Evolutionary conservation across 169 alveolate genomes (phyloP).

Genomic region (Plasmodium blacklocki): DNA sequence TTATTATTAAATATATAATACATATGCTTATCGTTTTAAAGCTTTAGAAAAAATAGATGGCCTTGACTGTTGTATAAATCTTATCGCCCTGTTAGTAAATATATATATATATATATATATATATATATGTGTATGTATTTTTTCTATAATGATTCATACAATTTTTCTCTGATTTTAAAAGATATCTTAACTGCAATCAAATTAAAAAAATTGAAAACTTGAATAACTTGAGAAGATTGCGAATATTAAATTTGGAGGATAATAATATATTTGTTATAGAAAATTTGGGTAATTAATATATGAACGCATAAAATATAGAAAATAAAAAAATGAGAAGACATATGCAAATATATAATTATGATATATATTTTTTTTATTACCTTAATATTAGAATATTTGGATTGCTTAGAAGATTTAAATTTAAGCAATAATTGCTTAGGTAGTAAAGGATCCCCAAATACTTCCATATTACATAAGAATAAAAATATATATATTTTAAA

Average conservation of each 20-base stretch:
- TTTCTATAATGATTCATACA: not conserved
- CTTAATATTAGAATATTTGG: slow-evolving; percentile 20
- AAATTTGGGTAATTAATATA: slow-evolving; percentile 51
- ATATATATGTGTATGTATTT: not conserved
- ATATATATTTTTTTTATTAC: not conserved
- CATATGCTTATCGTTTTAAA: slow-evolving; percentile 7
- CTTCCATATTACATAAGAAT: slow-evolving; percentile 17
- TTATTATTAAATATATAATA: too few species aligned
- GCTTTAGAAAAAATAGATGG: slow-evolving; percentile 58
- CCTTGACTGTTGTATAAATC: slow-evolving; percentile 46
- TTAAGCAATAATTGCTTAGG: slow-evolving; percentile 58
- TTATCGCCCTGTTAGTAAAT: slow-evolving; percentile 63
- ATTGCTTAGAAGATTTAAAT: slow-evolving; percentile 52
- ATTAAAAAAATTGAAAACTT: slow-evolving; percentile 59
- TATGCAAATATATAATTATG: not conserved
- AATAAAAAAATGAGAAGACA: not conserved
- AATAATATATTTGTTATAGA: slow-evolving; percentile 51
- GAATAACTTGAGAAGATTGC: slow-evolving; percentile 20
- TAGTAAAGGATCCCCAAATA: slow-evolving; percentile 28
- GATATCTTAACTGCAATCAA: slow-evolving; percentile 49
- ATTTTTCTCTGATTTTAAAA: not conserved
- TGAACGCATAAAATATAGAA: not conserved
- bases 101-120: not conserved
- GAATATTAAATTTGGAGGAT: slow-evolving; percentile 64
- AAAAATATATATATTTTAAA: slow-evolving; percentile 39